Conservation (phyloP, 345 rosid species). For the Jatropha curcas region DNA sequence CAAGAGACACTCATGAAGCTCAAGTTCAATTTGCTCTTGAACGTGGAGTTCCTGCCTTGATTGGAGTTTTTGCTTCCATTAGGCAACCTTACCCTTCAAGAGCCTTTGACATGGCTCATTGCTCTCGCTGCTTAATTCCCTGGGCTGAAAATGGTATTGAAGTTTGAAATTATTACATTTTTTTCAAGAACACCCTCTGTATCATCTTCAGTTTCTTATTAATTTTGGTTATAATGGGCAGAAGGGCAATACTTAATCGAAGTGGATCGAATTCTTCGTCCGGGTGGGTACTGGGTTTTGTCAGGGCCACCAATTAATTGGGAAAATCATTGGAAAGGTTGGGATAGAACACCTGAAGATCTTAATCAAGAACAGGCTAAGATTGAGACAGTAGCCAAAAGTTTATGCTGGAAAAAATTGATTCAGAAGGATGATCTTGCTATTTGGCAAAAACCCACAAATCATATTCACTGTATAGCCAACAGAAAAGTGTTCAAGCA, state of each 20-base stretch:
- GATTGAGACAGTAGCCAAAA: slow-evolving; percentile 62
- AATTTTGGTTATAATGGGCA: slow-evolving; percentile 23
- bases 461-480: slow-evolving; percentile 70
- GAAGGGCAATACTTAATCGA: slow-evolving; percentile 82
- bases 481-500: slow-evolving; percentile 52
- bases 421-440: slow-evolving; percentile 66
- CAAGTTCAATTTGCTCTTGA: slow-evolving; percentile 96
- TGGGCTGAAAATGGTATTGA: slow-evolving; percentile 71
- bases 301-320: slow-evolving; percentile 96
- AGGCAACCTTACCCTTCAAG: slow-evolving; percentile 88
- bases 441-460: slow-evolving; percentile 85
- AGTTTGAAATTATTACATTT: too few relatives aligned
- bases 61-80: slow-evolving; percentile 83
- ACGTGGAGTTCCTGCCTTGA: slow-evolving; percentile 88
- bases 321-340: slow-evolving; percentile 78
- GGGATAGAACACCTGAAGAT: slow-evolving; percentile 67
- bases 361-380: slow-evolving; percentile 54
- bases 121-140: slow-evolving; percentile 96
- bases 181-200: too few relatives aligned
- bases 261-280: slow-evolving; percentile 78
- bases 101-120: slow-evolving; percentile 95
- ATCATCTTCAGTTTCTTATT: not conserved
- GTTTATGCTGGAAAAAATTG: slow-evolving; percentile 86
- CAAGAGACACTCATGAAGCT: slow-evolving; percentile 91
- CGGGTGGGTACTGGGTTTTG: slow-evolving; percentile 92